Evolutionary conservation across 441 rosid genomes (phyloP).

Genomic region (Aquilaria agallochum): DNA sequence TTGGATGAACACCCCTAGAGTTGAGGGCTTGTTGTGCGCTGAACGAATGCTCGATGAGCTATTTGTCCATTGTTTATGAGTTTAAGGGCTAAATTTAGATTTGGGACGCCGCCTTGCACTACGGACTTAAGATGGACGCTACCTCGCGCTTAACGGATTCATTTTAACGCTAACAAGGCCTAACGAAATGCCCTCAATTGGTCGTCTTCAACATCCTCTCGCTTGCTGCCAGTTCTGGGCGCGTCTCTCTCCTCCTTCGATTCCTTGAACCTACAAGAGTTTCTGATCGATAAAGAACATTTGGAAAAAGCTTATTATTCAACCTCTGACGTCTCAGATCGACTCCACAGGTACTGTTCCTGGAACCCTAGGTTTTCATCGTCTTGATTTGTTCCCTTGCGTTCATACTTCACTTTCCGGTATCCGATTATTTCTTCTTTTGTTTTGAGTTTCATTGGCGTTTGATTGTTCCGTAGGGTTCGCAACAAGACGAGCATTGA

Average conservation of each 20-base stretch:
- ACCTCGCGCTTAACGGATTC: slow-evolving; percentile 6
- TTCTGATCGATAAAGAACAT: background rate
- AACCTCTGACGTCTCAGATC: slow-evolving; percentile 7
- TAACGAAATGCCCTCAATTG: background rate
- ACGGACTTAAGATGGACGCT: slow-evolving; percentile 23
- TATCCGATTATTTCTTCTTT: background rate
- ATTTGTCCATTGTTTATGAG: no score
- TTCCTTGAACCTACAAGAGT: background rate
- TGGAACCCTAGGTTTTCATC: slow-evolving; percentile 5
- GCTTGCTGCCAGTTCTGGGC: background rate
- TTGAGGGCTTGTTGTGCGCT: no score
- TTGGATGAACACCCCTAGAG: no score
- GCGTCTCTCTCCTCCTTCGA: background rate
- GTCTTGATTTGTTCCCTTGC: background rate
- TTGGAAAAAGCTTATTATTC: background rate
- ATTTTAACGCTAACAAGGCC: slow-evolving; percentile 3
- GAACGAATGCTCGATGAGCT: no score
- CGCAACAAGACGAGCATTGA: no score
- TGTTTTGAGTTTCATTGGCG: background rate
- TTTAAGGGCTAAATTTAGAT: no score
- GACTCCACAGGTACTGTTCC: background rate
- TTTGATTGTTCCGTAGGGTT: no score
- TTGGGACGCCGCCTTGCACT: background rate
- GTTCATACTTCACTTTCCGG: background rate
- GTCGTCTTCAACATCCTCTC: background rate